Evolutionary conservation across 2,329 filamentous ascomycete species (phyloP).

Genomic region (Aspergillus eucalypticola): DNA sequence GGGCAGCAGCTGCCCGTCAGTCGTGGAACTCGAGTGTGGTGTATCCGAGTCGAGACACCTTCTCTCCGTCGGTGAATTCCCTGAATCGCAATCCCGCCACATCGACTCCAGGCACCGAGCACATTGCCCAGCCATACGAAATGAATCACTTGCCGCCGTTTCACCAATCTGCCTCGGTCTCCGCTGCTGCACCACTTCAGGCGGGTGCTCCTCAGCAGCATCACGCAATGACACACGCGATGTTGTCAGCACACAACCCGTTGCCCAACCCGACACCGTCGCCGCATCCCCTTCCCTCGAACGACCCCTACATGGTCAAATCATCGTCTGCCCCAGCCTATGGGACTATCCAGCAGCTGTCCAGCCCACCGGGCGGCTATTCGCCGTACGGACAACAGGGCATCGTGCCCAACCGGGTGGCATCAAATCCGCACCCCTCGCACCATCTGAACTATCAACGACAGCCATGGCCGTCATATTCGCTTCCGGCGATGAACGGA

Average conservation of each 20-base stretch:
- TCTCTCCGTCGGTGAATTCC: conserved; percentile 58
- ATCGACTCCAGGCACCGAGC: conserved; percentile 63
- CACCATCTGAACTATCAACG: conserved; percentile 40
- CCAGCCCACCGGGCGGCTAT: conserved; percentile 52
- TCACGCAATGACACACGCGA: conserved; percentile 44
- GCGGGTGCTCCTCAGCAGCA: conserved; percentile 38
- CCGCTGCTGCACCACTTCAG: conserved; percentile 47
- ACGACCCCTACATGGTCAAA: conserved; percentile 62
- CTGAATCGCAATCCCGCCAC: conserved; percentile 55
- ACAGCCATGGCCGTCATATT: conserved; percentile 54
- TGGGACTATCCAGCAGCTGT: conserved; percentile 44
- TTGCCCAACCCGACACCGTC: conserved; percentile 27
- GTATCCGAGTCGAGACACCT: conserved; percentile 54
- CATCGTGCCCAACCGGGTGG: conserved; percentile 50
- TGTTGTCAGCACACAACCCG: conserved; percentile 53
- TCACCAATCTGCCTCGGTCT: conserved; percentile 58
- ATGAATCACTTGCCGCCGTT: conserved; percentile 64
- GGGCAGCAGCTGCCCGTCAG: conserved; percentile 47
- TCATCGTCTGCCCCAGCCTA: conserved; percentile 52
- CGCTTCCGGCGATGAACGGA: conserved; percentile 63
- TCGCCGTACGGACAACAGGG: conserved; percentile 44
- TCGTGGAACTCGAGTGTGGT: conserved; percentile 46
- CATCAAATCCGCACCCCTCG: conserved; percentile 23
- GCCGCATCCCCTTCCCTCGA: conserved; percentile 56
- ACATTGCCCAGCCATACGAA: conserved; percentile 68